A percentile compares a stretch with the other conserved stretches of the same genome.
Evolutionary conservation across 495 filamentous ascomycete species (phyloP).

Genomic region (Podospora bellae-mahoneyi): DNA sequence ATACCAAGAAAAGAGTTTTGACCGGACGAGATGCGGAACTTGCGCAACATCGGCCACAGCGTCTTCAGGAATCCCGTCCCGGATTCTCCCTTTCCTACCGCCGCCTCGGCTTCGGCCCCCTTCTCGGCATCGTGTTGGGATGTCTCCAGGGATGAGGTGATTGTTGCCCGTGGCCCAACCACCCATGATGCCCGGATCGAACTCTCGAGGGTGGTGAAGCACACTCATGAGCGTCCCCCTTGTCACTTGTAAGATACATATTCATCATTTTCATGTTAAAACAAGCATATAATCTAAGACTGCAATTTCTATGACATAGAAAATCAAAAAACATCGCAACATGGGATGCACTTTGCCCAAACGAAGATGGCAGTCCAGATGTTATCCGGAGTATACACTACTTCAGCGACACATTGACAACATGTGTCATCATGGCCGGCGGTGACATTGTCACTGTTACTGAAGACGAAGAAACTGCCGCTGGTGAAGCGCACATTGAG

Average conservation of each 20-base stretch:
- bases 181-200: constrained; percentile 60
- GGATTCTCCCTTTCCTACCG: constrained; percentile 22
- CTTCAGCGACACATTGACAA: constrained; percentile 72
- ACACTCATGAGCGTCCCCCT: constrained; percentile 34
- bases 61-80: constrained; percentile 50
- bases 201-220: constrained; percentile 53
- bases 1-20: constrained; percentile 5
- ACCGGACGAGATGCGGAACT: constrained; percentile 65
- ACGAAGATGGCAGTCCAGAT: constrained; percentile 66
- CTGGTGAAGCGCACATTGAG: constrained; percentile 68
- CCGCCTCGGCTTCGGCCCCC: constrained; percentile 26
- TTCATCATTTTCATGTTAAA: not conserved
- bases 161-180: constrained; percentile 74
- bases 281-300: not conserved
- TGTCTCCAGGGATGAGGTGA: constrained; percentile 61
- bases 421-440: constrained; percentile 79
- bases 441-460: constrained; percentile 85
- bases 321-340: constrained; percentile 58
- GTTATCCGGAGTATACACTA: constrained; percentile 73
- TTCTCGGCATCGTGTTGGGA: constrained; percentile 78
- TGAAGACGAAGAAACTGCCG: constrained; percentile 62
- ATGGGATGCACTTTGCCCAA: constrained; percentile 78
- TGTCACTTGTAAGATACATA: constrained; percentile 41
- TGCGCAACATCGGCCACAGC: constrained; percentile 66
- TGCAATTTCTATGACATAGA: constrained; percentile 17